phyloP scores from a whole-genome alignment of 257 asterid genomes.

The Solanum bukasovii region DNA sequence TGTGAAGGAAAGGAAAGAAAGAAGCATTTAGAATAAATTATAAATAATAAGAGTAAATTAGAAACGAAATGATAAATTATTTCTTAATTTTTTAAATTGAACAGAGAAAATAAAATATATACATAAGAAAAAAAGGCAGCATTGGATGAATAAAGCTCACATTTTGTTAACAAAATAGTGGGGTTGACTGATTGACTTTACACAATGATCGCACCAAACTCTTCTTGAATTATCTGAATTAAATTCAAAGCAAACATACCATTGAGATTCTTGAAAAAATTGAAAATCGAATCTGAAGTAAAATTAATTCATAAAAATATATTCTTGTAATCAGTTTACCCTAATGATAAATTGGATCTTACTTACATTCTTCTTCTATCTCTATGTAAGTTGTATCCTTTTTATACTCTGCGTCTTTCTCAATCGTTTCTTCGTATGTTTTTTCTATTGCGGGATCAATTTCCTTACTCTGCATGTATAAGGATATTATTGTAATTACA shows the following conservation, averaged over 20 bases:
- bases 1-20: background rate
- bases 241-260: background rate
- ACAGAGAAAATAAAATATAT: background rate
- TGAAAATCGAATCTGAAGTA: rapidly evolving
- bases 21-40: background rate
- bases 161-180: background rate
- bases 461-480: background rate
- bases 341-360: background rate
- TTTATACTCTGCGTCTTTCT: background rate
- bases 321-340: rapidly evolving
- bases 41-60: background rate
- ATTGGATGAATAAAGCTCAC: background rate
- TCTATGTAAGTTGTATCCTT: background rate
- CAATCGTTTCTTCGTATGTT: background rate
- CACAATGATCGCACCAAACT: background rate
- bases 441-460: background rate
- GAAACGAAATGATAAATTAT: too few relatives aligned
- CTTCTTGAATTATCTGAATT: background rate
- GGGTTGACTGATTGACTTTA: background rate
- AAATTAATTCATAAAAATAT: background rate
- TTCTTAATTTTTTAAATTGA: too few relatives aligned
- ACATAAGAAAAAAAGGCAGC: too few relatives aligned
- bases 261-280: background rate
- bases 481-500: background rate
- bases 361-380: background rate